Evolutionary conservation across 2,329 filamentous ascomycete species (phyloP), one percentile per base, ranked within the genome.

Genomic region (Neoscytalidium dimidiatum): DNA sequence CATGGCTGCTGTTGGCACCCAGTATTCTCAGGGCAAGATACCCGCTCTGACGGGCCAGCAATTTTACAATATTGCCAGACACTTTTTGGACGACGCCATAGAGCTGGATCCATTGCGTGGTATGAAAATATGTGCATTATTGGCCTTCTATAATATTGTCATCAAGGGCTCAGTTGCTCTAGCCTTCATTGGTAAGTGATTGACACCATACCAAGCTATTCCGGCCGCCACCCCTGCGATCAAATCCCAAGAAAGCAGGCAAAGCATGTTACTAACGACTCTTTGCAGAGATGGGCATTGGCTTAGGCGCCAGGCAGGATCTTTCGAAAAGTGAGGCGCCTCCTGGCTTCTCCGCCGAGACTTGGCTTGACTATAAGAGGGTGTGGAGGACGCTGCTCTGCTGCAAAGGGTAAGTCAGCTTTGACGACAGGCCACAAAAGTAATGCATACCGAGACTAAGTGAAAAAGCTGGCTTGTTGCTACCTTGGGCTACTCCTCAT

Each of bases 61-160:
- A 38, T 69, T 71, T 52, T 71, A 71, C 48, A 63, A 62, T 1
- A 64, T 69, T 11, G 62, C 58, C 1, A 71, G 68, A 33, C 65
- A 67, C 9, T 64, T 68, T 4, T 51, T 71, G 9, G 68, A 71
- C 49, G 64, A 58, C 44, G 66, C 67, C 17, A 69, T 71, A 19
- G 56, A 66, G 29, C 17, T 62, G 7, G 65, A 69, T 43, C 69
- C 70, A 14, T 49, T 71, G 13, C 65, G 68, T 19, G 69, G 67
- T 1, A 70, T 71, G 67, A 71, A 70, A 35, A 41, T 70, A 1
- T 71, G 69, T 23, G 65, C 67, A 1, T 57, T 71, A 9, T 41
- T 71, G n/a, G 66, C 64, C 11, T 67, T 71, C 62, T 71, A 71
- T 52, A 71, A 71, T 28, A 67, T 71, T 23, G 58, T 68, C 13